Evolutionary conservation across 495 filamentous ascomycete genomes (phyloP).

Genomic region (Hypoxylon rickii): DNA sequence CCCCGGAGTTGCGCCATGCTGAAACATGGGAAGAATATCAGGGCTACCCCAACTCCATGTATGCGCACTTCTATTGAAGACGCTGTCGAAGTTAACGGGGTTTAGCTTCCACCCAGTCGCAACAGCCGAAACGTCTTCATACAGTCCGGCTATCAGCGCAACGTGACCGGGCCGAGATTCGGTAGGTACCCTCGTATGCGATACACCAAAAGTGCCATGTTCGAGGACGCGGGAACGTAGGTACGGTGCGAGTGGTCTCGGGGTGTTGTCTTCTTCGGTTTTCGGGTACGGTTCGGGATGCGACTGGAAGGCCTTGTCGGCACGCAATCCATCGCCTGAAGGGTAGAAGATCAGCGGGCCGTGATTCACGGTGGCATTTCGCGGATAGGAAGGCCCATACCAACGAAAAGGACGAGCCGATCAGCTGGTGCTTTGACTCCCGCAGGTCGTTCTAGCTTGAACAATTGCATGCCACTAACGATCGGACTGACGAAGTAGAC

Average conservation of each 20-base stretch:
- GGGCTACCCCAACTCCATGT: conserved; percentile 99
- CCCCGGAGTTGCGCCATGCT: conserved; percentile 86
- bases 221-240: conserved; percentile 84
- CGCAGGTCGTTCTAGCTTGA: conserved; percentile 65
- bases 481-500: conserved; percentile 99
- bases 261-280: conserved; percentile 57
- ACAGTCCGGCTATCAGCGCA: conserved; percentile 94
- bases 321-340: conserved; percentile 86
- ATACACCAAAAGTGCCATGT: conserved; percentile 97
- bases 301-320: conserved; percentile 96
- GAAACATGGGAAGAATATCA: conserved; percentile 97
- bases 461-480: conserved; percentile 90
- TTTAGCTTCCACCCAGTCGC: conserved; percentile 99
- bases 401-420: conserved; percentile 91
- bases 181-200: conserved; percentile 95
- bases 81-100: conserved; percentile 97
- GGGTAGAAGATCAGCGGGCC: conserved; percentile 31
- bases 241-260: conserved; percentile 86
- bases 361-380: neutral
- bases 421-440: conserved; percentile 77
- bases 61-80: conserved; percentile 95
- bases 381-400: conserved; percentile 50
- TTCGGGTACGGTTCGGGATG: conserved; percentile 86
- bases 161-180: conserved; percentile 98
- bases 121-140: conserved; percentile 97